Evolutionary conservation across 192 early-diverging fungal species (phyloP), one percentile per base, ranked within the genome.

Genomic region (Lunasporangiospora selenospora): DNA sequence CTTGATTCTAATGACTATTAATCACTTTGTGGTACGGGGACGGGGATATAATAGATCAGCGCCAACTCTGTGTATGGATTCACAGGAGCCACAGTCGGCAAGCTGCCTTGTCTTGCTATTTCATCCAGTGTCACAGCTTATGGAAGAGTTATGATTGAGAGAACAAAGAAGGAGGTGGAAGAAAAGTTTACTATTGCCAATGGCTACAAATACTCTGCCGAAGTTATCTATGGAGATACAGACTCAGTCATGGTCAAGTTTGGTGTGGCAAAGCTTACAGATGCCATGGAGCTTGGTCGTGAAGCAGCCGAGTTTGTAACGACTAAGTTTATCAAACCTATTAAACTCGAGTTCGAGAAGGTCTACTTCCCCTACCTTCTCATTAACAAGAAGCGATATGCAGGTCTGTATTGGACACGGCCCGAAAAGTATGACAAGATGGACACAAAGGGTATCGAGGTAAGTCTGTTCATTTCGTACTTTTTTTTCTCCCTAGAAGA

Each of bases 211-310:
- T 83, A 92, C 58, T 88, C 96, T 62, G 95, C 95, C 0, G 79
- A 85, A 24, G 95, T 99, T 48, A 95, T 99, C 55, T 99, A 98
- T 70, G 97, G 97, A 41, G 97, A 99, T 70, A 99, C 96, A 0
- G 96, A 99, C 84, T 99, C 97, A 6, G 94, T 99, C 26, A 98
- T 99, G 97, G 92, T 99, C 43, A 95, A 96, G 50, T 99, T 99
- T 87, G 97, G 97, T 26, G 84, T 85, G 11, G 75, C 84, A 33
- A 79, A 67, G 46, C 82, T 98, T 32, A 88, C 78, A 19, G 90
- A 96, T 10, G 87, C 94, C 4, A 97, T 99, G 97, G 73, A 83
- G 33, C 69, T 97, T 0, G 89, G 89, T 0, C 77, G 80, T 34
- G 89, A 95, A 59, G 97, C 95, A 3, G 95, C 97, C 3, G 83